Conservation (phyloP, 2,329 filamentous ascomycete species). For the Colletotrichum orchidophilum region DNA sequence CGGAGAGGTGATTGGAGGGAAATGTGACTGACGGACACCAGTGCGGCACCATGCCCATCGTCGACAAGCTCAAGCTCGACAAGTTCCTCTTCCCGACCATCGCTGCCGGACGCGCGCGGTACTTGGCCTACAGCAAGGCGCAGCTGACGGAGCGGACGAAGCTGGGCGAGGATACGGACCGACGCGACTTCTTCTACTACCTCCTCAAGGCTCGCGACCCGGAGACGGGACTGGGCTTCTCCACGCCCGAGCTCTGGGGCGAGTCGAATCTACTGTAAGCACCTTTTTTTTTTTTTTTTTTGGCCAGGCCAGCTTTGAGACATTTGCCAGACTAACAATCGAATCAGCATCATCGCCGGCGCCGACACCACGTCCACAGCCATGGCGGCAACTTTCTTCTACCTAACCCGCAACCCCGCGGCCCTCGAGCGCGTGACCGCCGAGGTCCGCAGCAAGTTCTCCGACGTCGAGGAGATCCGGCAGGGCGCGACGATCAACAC, state of each 20-base stretch:
- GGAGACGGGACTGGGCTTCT: slow-evolving; percentile 74
- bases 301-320: neutral
- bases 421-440: slow-evolving; percentile 57
- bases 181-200: slow-evolving; percentile 81
- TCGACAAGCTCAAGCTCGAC: slow-evolving; percentile 73
- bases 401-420: slow-evolving; percentile 63
- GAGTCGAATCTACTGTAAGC: slow-evolving; percentile 73
- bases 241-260: slow-evolving; percentile 73
- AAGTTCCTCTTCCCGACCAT: slow-evolving; percentile 74
- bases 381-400: slow-evolving; percentile 70
- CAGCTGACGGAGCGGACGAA: slow-evolving; percentile 75
- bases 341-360: slow-evolving; percentile 69
- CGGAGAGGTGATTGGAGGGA: neutral
- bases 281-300: neutral
- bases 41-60: slow-evolving; percentile 77
- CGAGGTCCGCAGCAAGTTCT: slow-evolving; percentile 64
- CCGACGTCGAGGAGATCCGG: slow-evolving; percentile 62
- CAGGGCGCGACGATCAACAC: slow-evolving; percentile 59
- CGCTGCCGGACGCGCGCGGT: slow-evolving; percentile 72
- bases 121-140: slow-evolving; percentile 75
- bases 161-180: slow-evolving; percentile 71
- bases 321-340: neutral
- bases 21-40: slow-evolving; percentile 40
- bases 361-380: slow-evolving; percentile 78
- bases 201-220: slow-evolving; percentile 77